Evolutionary conservation across 352 stramenopile species (phyloP), one percentile per base, ranked within the genome.

Genomic region (Globisporangium alternatum): DNA sequence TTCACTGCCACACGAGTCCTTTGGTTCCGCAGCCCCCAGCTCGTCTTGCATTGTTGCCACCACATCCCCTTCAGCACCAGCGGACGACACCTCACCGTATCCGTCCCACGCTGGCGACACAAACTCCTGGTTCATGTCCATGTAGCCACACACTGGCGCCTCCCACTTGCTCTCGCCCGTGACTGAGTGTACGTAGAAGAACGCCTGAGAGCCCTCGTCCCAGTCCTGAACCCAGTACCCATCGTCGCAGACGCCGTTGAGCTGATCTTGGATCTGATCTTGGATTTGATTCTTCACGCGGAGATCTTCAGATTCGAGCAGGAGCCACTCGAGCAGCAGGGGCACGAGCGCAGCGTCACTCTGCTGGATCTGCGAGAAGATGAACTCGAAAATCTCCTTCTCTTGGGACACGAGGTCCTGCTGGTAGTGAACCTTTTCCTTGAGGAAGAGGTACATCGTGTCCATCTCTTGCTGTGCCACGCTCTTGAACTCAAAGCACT

Each of bases 341-440:
- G 80, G 80, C 5, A 93, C 70, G 8, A 93, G 52, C 1, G 71
- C 51, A 8, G 84, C 76, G 25, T 93, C 82, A 9, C 72, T 78
- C 30, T 84, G 69, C 25, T 77, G 55, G 17, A 93, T 83, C 9
- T 86, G 65, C 0, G 70, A 63, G 64, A 91, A 90, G 41, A 93
- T 75, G 55, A 89, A 90, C 3, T 70, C 52, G 7, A 74, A 75
- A 22, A 93, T 91, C 13, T 89, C 82, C 9, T 76, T 81, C 30
- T 91, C 79, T 45, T 88, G 80, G 0, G 76, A 72, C 5, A 88
- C 82, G 12, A 93, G 72, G 55, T 93, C 84, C 28, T 90, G 71
- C 22, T 86, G 73, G 53, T 81, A 76, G 53, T 93, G 84, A 10
- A 93, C 78, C 51, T 93, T 93, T 55, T 93, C 84, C 52, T 93